Base-by-base conservation (phyloP, 192 early-diverging fungal species). In the Coemansia aciculifera region DNA sequence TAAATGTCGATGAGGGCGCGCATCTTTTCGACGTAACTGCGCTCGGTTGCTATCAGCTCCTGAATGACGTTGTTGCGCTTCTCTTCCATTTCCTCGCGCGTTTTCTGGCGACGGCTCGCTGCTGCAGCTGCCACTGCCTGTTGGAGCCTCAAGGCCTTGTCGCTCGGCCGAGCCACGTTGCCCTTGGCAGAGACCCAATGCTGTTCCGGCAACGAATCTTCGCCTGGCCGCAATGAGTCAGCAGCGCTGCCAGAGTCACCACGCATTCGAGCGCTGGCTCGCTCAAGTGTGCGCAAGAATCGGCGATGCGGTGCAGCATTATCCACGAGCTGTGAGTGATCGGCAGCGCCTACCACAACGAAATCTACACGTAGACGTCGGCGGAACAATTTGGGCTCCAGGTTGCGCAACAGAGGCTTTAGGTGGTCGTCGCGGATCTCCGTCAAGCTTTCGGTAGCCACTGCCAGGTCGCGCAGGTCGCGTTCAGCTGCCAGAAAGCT, bases 31-130 rank as follows among this genome's bases (percentile, higher is more conserved):
- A 89, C 85, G 65, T 89, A 89, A 63, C 86, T 87, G 59, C 84
- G 74, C 67, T 89, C 88, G 8, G 87, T 89, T 2, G 69, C 62
- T 37, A 87, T 85, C 69, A 89, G 79, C 67, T 89, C 88, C 63
- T 85, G 75, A 46, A 89, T 85, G 34, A 84, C 73, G 56, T 84
- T 86, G 24, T 63, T 65, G 44, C 87, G 84, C 59, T 77, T 75
- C 62, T 77, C 77, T 13, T 75, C 74, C 60, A 80, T 56, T 59
- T 83, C 75, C 61, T 74, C 76, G 56, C 73, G 72, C 4, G 81
- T 77, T 67, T 78, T 78, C 43, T 63, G 51, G 29, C 81, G 74
- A 44, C 71, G 71, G 19, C 67, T 59, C 29, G 62, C 38, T 10
- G 27, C 36, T 4, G 63, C 48, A 1, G 15, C 36, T 13, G 34